phyloP scores from a whole-genome alignment of 495 filamentous ascomycete genomes.

The Penicillium pulvis region DNA sequence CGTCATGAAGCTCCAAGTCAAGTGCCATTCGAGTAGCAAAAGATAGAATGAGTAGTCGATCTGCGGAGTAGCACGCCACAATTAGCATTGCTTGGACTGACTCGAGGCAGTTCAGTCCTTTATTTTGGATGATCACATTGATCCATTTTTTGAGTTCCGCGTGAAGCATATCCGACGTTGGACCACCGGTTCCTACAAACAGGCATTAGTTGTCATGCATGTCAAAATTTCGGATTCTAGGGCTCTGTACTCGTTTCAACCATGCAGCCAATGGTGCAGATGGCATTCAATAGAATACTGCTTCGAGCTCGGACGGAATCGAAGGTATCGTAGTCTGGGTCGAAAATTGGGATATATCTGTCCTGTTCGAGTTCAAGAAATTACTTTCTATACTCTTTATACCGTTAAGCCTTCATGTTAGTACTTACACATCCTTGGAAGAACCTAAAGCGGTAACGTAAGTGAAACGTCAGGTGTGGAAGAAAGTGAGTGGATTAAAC shows the following conservation, averaged over 20 bases:
- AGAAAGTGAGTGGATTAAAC: conserved; percentile 3
- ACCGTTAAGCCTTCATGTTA: background rate
- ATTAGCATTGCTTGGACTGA: conserved; percentile 52
- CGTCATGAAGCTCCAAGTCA: conserved; percentile 44
- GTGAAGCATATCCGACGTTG: conserved; percentile 41
- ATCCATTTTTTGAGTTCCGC: conserved; percentile 48
- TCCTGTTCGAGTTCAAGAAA: conserved; percentile 23
- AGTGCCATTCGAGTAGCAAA: conserved; percentile 52
- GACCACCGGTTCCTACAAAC: conserved; percentile 31
- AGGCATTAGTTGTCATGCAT: background rate
- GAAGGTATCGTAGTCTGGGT: conserved; percentile 45
- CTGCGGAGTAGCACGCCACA: conserved; percentile 50
- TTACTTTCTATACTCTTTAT: background rate
- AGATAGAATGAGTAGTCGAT: conserved; percentile 47
- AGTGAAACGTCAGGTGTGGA: background rate
- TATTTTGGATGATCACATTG: conserved; percentile 47
- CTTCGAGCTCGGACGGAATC: conserved; percentile 41
- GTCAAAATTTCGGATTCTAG: background rate
- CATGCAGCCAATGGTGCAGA: conserved; percentile 51
- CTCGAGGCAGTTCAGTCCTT: conserved; percentile 40
- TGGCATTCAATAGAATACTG: conserved; percentile 49
- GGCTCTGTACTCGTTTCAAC: conserved; percentile 34
- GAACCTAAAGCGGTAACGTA: conserved; percentile 26
- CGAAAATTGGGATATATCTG: conserved; percentile 50
- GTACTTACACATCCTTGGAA: conserved; percentile 47